Evolutionary conservation across 2,329 filamentous ascomycete species (phyloP).

Genomic region (Colletotrichum navitas): DNA sequence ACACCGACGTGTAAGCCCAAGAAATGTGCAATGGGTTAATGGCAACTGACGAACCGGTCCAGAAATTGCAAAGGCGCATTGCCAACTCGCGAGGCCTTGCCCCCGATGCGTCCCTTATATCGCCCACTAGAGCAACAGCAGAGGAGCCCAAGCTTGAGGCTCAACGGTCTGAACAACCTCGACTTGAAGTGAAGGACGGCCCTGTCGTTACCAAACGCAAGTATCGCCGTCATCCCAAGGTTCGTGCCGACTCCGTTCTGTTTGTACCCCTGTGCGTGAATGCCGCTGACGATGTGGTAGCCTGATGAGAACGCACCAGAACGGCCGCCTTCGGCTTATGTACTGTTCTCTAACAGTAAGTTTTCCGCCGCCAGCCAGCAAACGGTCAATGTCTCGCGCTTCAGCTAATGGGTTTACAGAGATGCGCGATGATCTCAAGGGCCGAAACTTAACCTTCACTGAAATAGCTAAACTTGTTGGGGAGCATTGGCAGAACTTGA

Average conservation of each 20-base stretch:
- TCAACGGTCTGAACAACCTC: slow-evolving; percentile 61
- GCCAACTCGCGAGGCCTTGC: slow-evolving; percentile 77
- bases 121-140: slow-evolving; percentile 61
- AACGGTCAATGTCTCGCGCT: neutral
- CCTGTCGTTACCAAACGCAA: slow-evolving; percentile 73
- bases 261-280: neutral
- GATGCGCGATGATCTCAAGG: slow-evolving; percentile 82
- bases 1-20: slow-evolving; percentile 77
- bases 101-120: slow-evolving; percentile 64
- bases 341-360: slow-evolving; percentile 87
- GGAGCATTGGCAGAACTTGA: slow-evolving; percentile 83
- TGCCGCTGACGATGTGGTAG: slow-evolving; percentile 52
- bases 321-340: slow-evolving; percentile 84
- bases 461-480: slow-evolving; percentile 87
- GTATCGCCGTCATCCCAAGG: slow-evolving; percentile 83
- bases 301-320: slow-evolving; percentile 85
- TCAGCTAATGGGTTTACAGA: slow-evolving; percentile 58
- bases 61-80: slow-evolving; percentile 89
- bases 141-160: slow-evolving; percentile 70
- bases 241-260: slow-evolving; percentile 50
- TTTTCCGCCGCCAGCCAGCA: slow-evolving; percentile 41
- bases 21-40: neutral
- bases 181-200: slow-evolving; percentile 54
- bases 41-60: neutral
- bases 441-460: slow-evolving; percentile 81